Evolutionary conservation across 345 rosid species (phyloP), one percentile per base, ranked within the genome.

Genomic region (Populus deltoides): DNA sequence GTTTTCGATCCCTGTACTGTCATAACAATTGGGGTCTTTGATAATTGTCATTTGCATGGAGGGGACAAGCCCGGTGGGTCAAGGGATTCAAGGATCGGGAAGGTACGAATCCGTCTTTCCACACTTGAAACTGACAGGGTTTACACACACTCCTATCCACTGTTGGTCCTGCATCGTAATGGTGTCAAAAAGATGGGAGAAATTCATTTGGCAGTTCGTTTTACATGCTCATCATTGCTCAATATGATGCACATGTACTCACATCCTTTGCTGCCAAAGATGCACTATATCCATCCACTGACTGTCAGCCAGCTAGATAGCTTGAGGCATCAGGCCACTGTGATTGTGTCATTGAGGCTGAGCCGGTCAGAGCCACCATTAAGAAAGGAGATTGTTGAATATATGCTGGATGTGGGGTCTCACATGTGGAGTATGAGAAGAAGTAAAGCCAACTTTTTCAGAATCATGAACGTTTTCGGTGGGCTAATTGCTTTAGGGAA

Each of bases 1-100:
- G 98, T 94, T 43, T 86, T 80, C 69, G 99, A 97, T 84, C 94
- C 98, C 1, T 94, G 98, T 76, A 97, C 99, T 0, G 97, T 94
- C 29, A 86, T 97, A 79, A 92, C 98, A n/a, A 80, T 97, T 61
- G 97, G 93, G 39, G 97, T 97, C 8, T 97, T 91, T 71, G 99
- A 97, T 73, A 94, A 90, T 78, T 79, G 82, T 66, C 99, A 97
- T 72, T 73, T 85, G 78, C 91, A 93, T 62, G 97, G 91, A 71
- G 93, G 90, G 3, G 92, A 86, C 72, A 76, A 79, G 62, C 66
- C 75, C 11, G 80, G 77, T 16, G 82, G 73, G 7, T 69, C 76
- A 9, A 87, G 70, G 78, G 99, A 97, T 83, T 88, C 88, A 75
- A 91, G 88, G 77, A 92, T 97, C 10, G 98, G 99, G 71, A 97